Evolutionary conservation across 257 asterid species (phyloP), one percentile per base, ranked within the genome.

Genomic region (Jacaranda mimosifolia): DNA sequence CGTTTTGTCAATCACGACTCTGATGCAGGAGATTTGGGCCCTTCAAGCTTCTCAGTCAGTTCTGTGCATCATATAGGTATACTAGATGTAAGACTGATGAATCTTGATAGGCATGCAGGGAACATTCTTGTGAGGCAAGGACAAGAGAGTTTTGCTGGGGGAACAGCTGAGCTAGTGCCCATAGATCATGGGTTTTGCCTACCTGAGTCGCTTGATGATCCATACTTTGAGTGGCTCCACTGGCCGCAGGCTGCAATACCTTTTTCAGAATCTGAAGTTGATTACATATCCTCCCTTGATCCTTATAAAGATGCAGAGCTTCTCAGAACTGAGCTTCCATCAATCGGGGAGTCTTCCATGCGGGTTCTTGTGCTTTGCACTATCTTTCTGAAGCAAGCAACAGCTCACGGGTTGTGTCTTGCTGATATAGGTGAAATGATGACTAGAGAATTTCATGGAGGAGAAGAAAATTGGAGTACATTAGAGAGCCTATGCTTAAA

Each of bases 231-330:
- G 85, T 92, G 99, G 98, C 82, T 92, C 68, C 98, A 95, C 43
- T 92, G 98, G 99, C 98, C 98, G 0, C 98, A 92, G 84, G 97
- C 99, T 17, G 79, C 90, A 2, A 80, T 95, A 67, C 99, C 98
- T 1, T 95, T 95, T 77, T 89, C 98, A 9, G 97, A 92, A 69
- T 55, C 87, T 39, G 99, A 95, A 75, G 74, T 88, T 49, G 92
- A 91, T 39, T 95, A 92, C 73, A 87, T 95, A 68, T 81, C 89
- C 36, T 68, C 66, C 72, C 93, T 95, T 9, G 94, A 95, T 78
- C 97, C 99, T 8, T 84, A 73, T 42, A 90, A 88, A 85, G 99
- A 94, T 60, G 98, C 97, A 3, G 92, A 88, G 71, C 68, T 90
- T 21, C 74, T 95, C 18, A 84, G 96, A 71, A 79, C 74, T 5